A percentile compares a stretch with the other conserved stretches of the same genome.
phyloP scores from a whole-genome alignment of 495 filamentous ascomycete genomes.

The Poronia punctata region DNA sequence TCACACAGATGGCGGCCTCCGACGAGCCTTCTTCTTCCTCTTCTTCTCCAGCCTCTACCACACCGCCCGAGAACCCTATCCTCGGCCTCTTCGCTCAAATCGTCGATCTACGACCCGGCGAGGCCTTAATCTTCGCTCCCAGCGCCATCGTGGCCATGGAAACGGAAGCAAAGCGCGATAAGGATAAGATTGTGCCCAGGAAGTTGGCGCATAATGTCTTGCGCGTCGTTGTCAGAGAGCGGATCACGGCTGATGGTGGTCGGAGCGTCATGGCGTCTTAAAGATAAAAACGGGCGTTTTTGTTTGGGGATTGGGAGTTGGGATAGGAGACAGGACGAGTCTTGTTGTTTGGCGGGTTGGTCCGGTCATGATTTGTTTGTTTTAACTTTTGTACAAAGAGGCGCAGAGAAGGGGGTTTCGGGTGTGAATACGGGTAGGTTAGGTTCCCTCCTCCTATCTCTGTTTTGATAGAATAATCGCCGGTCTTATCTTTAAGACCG shows the following conservation, averaged over 20 bases:
- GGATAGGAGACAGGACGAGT: too few species aligned
- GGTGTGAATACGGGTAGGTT: too few species aligned
- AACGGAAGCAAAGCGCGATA: background rate
- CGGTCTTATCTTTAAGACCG: too few species aligned
- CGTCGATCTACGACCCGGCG: slow-evolving; percentile 51
- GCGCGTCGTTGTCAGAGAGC: slow-evolving; percentile 44
- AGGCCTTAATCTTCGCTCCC: slow-evolving; percentile 61
- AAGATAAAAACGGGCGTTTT: too few species aligned
- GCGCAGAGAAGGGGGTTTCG: too few species aligned
- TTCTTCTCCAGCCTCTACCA: background rate
- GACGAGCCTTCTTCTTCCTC: too few species aligned
- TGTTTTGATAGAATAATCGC: too few species aligned
- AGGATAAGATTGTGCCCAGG: slow-evolving; percentile 2
- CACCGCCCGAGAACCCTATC: slow-evolving; percentile 2
- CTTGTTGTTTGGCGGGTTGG: too few species aligned
- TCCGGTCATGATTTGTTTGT: too few species aligned
- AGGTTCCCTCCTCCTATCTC: too few species aligned
- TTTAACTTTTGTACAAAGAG: too few species aligned
- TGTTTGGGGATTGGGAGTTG: too few species aligned
- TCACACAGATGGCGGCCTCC: background rate
- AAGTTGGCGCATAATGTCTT: slow-evolving; percentile 42
- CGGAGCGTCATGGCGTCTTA: slow-evolving; percentile 41
- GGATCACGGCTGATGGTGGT: slow-evolving; percentile 53
- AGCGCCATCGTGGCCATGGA: slow-evolving; percentile 43
- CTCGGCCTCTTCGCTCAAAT: slow-evolving; percentile 46